phyloP scores from a whole-genome alignment of 2,329 filamentous ascomycete genomes.

The Furcasterigmium sp. region DNA sequence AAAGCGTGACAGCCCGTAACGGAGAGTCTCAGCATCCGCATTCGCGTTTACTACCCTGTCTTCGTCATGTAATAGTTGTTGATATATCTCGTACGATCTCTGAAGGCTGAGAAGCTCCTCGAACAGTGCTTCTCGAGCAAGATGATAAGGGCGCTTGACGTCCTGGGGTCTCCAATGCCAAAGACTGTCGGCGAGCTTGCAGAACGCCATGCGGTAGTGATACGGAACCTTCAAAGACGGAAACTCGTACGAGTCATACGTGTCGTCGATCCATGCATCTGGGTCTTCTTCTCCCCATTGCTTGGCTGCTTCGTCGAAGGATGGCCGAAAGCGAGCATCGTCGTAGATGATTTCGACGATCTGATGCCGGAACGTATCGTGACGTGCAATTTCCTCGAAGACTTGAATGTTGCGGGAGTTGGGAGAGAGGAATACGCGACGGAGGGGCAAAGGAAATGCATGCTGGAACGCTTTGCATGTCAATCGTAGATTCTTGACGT shows the following conservation, averaged over 20 bases:
- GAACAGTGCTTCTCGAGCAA: slow-evolving; percentile 1
- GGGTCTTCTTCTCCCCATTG: too few relatives aligned
- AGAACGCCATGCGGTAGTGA: too few relatives aligned
- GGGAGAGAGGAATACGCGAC: slow-evolving; percentile 13
- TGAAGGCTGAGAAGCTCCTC: not conserved
- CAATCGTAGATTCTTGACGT: slow-evolving; percentile 5
- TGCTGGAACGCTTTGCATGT: not conserved
- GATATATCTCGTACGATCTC: slow-evolving; percentile 21
- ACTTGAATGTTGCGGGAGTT: slow-evolving; percentile 12
- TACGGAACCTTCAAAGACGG: not conserved
- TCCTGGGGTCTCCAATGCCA: too few relatives aligned
- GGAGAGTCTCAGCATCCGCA: slow-evolving; percentile 23
- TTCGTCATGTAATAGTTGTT: slow-evolving; percentile 25
- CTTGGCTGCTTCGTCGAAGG: not conserved
- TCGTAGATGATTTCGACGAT: not conserved
- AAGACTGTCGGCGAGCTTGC: too few relatives aligned
- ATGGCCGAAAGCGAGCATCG: not conserved
- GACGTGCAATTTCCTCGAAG: slow-evolving; percentile 2
- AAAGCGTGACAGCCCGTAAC: slow-evolving; percentile 25
- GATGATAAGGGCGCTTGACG: not conserved
- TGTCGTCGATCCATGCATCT: too few relatives aligned
- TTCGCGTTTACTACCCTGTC: slow-evolving; percentile 17
- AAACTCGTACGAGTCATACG: too few relatives aligned
- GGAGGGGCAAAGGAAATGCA: slow-evolving; percentile 1
- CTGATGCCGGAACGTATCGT: not conserved